Evolutionary conservation across 768 basidiomycete species (phyloP).

Genomic region (Calocera viscosa): DNA sequence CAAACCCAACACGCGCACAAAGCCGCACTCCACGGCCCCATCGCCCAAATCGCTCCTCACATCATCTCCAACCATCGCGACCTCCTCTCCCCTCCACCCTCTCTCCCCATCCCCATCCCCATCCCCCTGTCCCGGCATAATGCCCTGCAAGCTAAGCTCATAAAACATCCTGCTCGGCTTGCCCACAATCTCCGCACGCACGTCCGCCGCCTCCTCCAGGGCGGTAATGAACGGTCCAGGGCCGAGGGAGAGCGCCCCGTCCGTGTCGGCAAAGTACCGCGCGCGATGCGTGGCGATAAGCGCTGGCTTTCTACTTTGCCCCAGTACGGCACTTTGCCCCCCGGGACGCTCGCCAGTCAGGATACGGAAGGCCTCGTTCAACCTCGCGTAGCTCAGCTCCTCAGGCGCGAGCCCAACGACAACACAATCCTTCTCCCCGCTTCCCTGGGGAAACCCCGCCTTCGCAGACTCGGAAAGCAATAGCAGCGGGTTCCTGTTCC

Average conservation of each 20-base stretch:
- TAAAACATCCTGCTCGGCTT: slow-evolving; percentile 63
- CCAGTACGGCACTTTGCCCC: no score
- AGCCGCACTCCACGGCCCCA: slow-evolving; percentile 45
- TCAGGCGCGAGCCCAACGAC: slow-evolving; percentile 50
- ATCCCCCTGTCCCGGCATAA: no score
- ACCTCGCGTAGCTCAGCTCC: slow-evolving; percentile 38
- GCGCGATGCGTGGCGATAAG: slow-evolving; percentile 52
- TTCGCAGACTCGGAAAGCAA: slow-evolving; percentile 37
- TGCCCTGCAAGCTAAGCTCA: slow-evolving; percentile 40
- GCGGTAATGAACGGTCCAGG: slow-evolving; percentile 59
- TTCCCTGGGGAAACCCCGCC: slow-evolving; percentile 19
- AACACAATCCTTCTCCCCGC: slow-evolving; percentile 40
- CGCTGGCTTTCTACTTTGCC: no score
- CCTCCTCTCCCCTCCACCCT: slow-evolving; percentile 23
- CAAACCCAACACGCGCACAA: slow-evolving; percentile 54
- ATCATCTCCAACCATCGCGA: slow-evolving; percentile 58
- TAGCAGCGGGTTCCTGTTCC: slow-evolving; percentile 38
- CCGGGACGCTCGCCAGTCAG: slow-evolving; percentile 31
- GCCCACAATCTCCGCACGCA: slow-evolving; percentile 44
- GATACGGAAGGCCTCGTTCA: slow-evolving; percentile 57
- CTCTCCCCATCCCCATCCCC: slow-evolving; percentile 16
- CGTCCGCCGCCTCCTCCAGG: slow-evolving; percentile 42
- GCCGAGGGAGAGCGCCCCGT: slow-evolving; percentile 46
- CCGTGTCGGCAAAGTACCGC: slow-evolving; percentile 36
- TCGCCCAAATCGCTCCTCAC: slow-evolving; percentile 46